Evolutionary conservation across 176 grass and related monocot species (phyloP).

Genomic region (Eleusine coracana): DNA sequence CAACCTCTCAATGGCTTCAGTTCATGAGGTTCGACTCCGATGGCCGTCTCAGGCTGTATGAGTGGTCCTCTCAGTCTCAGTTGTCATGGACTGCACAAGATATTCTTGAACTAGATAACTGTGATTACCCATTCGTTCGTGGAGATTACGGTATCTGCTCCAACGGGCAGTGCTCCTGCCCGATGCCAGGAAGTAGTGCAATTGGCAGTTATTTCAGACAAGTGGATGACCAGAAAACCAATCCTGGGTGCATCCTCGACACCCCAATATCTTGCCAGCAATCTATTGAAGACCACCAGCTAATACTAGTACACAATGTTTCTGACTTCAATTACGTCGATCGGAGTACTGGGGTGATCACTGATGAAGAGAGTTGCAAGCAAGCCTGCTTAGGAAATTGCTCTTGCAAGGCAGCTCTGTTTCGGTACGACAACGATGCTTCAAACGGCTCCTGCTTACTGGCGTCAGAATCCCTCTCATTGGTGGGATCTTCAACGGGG

Average conservation of each 20-base stretch:
- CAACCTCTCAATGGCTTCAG: not conserved
- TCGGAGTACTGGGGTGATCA: too few species aligned
- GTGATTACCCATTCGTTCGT: slow-evolving; percentile 8
- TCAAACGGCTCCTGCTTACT: too few species aligned
- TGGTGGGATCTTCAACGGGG: too few species aligned
- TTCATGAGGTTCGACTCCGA: not conserved
- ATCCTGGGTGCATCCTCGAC: not conserved
- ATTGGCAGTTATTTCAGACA: not conserved
- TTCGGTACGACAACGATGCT: not conserved
- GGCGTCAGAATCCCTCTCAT: too few species aligned
- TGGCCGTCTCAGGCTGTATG: not conserved
- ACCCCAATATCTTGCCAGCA: slow-evolving; percentile 45
- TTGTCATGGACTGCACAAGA: not conserved
- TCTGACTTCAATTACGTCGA: slow-evolving; percentile 3
- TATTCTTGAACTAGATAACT: not conserved
- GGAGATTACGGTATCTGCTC: not conserved
- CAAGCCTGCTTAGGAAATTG: slow-evolving; percentile 45
- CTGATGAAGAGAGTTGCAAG: slow-evolving; percentile 52
- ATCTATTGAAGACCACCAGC: slow-evolving; percentile 32
- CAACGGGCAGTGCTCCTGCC: not conserved
- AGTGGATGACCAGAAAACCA: not conserved
- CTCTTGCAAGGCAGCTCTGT: slow-evolving; percentile 70
- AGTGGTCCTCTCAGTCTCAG: not conserved
- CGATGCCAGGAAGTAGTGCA: too few species aligned
- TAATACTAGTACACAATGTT: slow-evolving; percentile 6